These are phyloP conservation scores for Leccinum truebloodii DNA, from an alignment of 768 basidiomycete genomes.

Conservation along the genomic window DNA sequence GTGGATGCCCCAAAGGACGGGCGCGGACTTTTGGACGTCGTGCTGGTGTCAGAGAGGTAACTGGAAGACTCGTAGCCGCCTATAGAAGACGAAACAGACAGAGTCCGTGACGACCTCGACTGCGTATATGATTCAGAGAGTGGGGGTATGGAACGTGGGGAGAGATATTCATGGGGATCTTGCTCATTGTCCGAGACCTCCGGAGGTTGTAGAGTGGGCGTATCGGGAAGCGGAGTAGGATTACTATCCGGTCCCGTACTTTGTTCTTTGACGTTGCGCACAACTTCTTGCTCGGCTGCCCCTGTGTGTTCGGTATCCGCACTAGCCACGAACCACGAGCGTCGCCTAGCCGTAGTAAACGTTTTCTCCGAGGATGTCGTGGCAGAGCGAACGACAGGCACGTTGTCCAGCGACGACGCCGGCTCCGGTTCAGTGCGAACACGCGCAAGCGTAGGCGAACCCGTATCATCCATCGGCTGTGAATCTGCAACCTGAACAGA, in stretches of 20 bases:
- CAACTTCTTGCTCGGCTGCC: constrained; percentile 26
- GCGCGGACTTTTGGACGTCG: constrained; percentile 36
- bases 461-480: constrained; percentile 38
- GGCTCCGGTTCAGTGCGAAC: constrained; percentile 37
- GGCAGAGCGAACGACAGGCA: constrained; percentile 23
- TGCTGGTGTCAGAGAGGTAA: constrained; percentile 36
- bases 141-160: constrained; percentile 45
- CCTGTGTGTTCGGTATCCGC: constrained; percentile 37
- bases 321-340: constrained; percentile 59
- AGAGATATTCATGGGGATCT: constrained; percentile 18
- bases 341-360: constrained; percentile 39
- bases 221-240: constrained; percentile 20
- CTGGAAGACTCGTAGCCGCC: constrained; percentile 31
- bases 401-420: constrained; percentile 25
- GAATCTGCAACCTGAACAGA: constrained; percentile 24
- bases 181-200: constrained; percentile 23
- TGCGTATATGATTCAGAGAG: constrained; percentile 35
- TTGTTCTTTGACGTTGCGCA: constrained; percentile 28
- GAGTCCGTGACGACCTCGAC: constrained; percentile 36
- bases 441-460: constrained; percentile 13
- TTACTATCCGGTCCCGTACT: constrained; percentile 38
- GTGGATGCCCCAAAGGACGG: constrained; percentile 42
- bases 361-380: constrained; percentile 26
- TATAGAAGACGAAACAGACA: constrained; percentile 36
- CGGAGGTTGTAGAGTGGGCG: constrained; percentile 6